phyloP scores from a whole-genome alignment of 371 early-diverging fungal species.

The Mucor racemosus region DNA sequence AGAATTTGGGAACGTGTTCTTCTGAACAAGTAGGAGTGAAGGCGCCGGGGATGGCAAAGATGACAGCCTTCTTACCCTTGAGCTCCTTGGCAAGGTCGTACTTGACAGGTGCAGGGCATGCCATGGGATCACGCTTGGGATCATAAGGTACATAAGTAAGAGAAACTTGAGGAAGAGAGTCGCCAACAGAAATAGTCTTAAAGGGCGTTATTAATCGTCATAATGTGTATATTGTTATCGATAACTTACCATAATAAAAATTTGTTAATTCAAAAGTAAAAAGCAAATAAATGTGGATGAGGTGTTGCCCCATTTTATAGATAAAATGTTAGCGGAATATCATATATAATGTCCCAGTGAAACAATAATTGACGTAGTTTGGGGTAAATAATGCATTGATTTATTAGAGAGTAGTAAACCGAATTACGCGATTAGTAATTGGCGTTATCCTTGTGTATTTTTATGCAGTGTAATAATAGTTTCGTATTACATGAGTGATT shows the following conservation, averaged over 20 bases:
- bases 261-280: neutral
- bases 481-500: no score
- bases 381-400: no score
- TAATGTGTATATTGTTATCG: no score
- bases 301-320: neutral
- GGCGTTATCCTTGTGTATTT: no score
- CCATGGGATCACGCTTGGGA: constrained; percentile 35
- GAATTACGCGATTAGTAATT: no score
- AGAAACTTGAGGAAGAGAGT: constrained; percentile 42
- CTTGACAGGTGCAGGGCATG: constrained; percentile 46
- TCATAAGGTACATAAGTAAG: constrained; percentile 52
- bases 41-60: constrained; percentile 83
- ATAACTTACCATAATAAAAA: constrained; percentile 4
- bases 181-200: constrained; percentile 31
- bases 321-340: neutral
- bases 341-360: no score
- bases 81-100: constrained; percentile 62
- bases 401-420: no score
- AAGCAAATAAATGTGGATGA: neutral
- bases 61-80: constrained; percentile 76
- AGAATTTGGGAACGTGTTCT: constrained; percentile 73
- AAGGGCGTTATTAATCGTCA: neutral
- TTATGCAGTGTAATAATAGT: no score
- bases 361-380: no score
- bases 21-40: constrained; percentile 85